A percentile compares a stretch with the other conserved stretches of the same genome.
These are phyloP conservation scores for Remersonia thermophila DNA, from an alignment of 2,329 filamentous ascomycete species.

Conservation along the genomic window DNA sequence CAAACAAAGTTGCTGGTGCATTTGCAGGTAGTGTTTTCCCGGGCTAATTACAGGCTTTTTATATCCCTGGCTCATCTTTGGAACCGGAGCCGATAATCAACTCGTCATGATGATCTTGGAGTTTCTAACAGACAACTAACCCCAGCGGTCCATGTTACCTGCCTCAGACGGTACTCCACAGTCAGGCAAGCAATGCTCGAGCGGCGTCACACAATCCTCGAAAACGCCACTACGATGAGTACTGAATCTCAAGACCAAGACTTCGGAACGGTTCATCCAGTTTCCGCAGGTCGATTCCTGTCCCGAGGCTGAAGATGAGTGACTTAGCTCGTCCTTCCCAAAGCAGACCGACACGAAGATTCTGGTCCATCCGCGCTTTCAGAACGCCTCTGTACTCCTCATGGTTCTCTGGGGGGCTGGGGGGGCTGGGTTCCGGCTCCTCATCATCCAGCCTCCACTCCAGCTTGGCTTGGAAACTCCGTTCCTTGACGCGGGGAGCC, in stretches of 20 bases:
- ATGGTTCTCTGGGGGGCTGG: conserved; percentile 11
- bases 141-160: no score
- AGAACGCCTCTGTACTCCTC: conserved; percentile 73
- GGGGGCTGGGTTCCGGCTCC: conserved; percentile 8
- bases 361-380: conserved; percentile 82
- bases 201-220: no score
- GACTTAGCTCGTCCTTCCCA: conserved; percentile 95
- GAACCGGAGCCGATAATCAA: no score
- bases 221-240: no score
- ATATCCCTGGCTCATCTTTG: no score
- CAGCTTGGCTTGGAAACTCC: conserved; percentile 37
- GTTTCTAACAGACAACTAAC: no score
- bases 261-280: conserved; percentile 66
- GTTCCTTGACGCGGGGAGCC: conserved; percentile 20
- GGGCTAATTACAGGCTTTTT: no score
- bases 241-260: conserved; percentile 68
- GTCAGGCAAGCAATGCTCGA: no score
- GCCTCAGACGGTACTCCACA: no score
- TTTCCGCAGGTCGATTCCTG: conserved; percentile 67
- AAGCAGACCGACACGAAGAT: conserved; percentile 69
- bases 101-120: no score
- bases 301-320: conserved; percentile 80
- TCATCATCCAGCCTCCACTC: conserved; percentile 35
- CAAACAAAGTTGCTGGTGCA: no score
- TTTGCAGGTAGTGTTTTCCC: no score